Evolutionary conservation across 2,329 filamentous ascomycete species (phyloP).

Genomic region (Pseudogymnoascus sp.): DNA sequence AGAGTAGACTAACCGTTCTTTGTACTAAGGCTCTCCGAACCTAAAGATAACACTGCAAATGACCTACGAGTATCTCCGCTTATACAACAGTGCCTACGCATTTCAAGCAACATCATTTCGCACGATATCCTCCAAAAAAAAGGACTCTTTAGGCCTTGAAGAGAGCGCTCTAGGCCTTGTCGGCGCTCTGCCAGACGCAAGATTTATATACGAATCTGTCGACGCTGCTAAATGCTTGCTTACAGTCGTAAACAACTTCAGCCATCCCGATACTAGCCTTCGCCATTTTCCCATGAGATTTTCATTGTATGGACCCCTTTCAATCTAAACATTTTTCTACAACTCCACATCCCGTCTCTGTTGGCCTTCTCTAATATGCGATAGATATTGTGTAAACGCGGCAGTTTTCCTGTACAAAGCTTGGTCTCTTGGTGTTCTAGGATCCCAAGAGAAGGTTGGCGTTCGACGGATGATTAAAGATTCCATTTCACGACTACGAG

Average conservation of each 20-base stretch:
- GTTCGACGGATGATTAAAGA: conserved; percentile 49
- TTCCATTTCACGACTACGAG: conserved; percentile 50
- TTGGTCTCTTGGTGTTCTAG: conserved; percentile 50
- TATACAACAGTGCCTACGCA: conserved; percentile 68
- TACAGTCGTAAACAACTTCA: conserved; percentile 48
- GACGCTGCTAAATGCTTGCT: conserved; percentile 55
- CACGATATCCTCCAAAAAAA: conserved; percentile 26
- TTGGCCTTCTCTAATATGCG: neutral
- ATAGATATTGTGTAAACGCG: conserved; percentile 46
- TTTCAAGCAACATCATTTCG: conserved; percentile 61
- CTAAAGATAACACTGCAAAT: conserved; percentile 60
- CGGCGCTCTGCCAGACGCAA: conserved; percentile 52
- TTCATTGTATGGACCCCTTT: conserved; percentile 41
- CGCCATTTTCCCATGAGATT: conserved; percentile 57
- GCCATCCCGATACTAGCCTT: conserved; percentile 49
- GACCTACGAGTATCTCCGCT: conserved; percentile 62
- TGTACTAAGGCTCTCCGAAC: conserved; percentile 45
- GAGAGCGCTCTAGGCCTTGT: conserved; percentile 33
- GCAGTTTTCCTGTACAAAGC: conserved; percentile 59
- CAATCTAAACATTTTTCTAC: neutral
- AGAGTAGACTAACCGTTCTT: conserved; percentile 1
- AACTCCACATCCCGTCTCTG: conserved; percentile 13
- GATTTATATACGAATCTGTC: conserved; percentile 58
- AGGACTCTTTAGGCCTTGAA: conserved; percentile 11
- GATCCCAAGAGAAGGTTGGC: conserved; percentile 42